phyloP scores from a whole-genome alignment of 78 protist genomes.

The Polysphondylium violaceum region DNA sequence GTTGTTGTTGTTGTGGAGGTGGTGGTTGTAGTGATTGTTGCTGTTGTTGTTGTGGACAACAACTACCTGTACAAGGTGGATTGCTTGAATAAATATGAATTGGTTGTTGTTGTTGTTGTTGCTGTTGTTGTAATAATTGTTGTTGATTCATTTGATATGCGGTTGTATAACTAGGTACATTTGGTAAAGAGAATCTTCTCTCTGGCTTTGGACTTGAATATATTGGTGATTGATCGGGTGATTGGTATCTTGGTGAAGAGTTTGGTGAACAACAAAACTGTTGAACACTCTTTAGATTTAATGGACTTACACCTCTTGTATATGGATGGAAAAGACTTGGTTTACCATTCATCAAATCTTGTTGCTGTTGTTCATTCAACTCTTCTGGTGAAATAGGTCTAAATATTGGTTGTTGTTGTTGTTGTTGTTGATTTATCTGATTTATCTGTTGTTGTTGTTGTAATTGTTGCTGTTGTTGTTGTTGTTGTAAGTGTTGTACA shows the following conservation, averaged over 20 bases:
- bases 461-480: slow-evolving; percentile 26
- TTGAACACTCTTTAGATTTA: slow-evolving; percentile 7
- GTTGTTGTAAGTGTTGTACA: neutral
- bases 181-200: slow-evolving; percentile 32
- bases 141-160: neutral
- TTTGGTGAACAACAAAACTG: neutral
- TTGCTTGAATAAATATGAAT: neutral
- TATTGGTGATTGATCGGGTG: neutral
- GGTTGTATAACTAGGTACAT: neutral
- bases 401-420: slow-evolving; percentile 10
- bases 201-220: slow-evolving; percentile 15
- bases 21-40: neutral
- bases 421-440: slow-evolving; percentile 4
- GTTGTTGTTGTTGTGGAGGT: neutral
- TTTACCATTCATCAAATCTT: neutral
- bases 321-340: slow-evolving; percentile 30
- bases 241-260: slow-evolving; percentile 1
- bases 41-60: neutral
- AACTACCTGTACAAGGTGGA: neutral
- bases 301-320: neutral
- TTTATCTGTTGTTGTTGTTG: neutral
- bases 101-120: neutral
- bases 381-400: slow-evolving; percentile 1
- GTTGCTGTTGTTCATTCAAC: slow-evolving; percentile 43
- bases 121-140: slow-evolving; percentile 2